Evolutionary conservation across 2,329 filamentous ascomycete genomes (phyloP), one percentile per base, ranked within the genome.

Genomic region (Aspergillus ustus): DNA sequence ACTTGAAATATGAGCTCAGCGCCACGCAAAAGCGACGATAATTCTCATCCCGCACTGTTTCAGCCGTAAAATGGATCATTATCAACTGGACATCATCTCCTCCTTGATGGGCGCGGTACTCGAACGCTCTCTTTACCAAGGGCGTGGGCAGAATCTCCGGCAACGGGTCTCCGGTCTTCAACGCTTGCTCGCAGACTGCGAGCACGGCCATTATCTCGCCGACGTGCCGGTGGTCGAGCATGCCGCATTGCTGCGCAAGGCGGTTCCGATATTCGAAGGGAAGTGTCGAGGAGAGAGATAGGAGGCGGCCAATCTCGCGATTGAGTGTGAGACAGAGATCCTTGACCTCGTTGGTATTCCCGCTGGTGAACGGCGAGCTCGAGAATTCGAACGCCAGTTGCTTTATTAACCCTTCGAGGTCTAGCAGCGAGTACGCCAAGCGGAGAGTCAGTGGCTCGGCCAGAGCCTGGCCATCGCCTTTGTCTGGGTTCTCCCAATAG

Each of bases 201-300:
- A 85, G 66, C 2, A 84, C 81, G 1, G 81, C 80, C 83, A 84
- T 85, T 54, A 83, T 64, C 31, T 84, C 82, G 3, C 79, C 81
- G 8, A 85, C 78, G 19, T 72, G 72, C 1, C 73, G 70, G 17
- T 83, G 77, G 34, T 82, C 78, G 0, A 79, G 66, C 1, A 83
- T 68, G 1, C 82, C 82, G 0, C 73, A 72, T 0, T 72, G 68
- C 0, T 65, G 72, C 0, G 75, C 70, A 0, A 85, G 72, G 0
- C 80, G 77, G 2, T 70, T 66, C 45, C 81, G 81, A 2, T 82
- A 73, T 1, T 77, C 66, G 2, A 70, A 67, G 0, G 83, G 79
- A 0, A 80, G 65, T 0, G 71, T 70, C 0, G 67, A 68, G 0
- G 75, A 75, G 3, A 77, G 66, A 3, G 68, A 66, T 6, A 80